Percentiles rank a stretch among this genome's conserved stretches.
Conservation (phyloP, 768 basidiomycete genomes). For the Boletus pseudo-olivaceus region DNA sequence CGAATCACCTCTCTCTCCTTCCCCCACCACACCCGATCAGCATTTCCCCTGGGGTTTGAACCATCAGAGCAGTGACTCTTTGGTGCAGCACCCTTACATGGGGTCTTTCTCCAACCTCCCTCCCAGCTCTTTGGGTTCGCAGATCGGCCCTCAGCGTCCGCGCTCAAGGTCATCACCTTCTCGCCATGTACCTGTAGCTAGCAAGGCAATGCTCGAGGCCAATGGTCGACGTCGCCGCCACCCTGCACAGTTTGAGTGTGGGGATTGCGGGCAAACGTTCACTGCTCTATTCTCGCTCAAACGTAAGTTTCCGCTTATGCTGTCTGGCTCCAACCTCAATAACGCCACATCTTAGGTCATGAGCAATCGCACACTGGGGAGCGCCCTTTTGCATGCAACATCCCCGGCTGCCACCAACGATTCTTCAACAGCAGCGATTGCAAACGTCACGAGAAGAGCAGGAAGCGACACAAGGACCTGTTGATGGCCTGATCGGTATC, state of each 20-base stretch:
- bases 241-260: conserved; percentile 18
- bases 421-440: conserved; percentile 34
- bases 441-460: conserved; percentile 33
- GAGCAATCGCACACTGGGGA: conserved; percentile 28
- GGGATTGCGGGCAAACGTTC: conserved; percentile 23
- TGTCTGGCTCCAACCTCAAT: neutral
- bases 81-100: neutral
- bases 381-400: conserved; percentile 22
- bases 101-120: neutral
- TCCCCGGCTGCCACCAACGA: conserved; percentile 26
- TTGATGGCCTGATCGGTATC: conserved; percentile 10
- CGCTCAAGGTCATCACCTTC: conserved; percentile 14
- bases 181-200: conserved; percentile 24
- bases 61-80: conserved; percentile 10
- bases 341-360: conserved; percentile 24
- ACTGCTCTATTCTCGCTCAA: conserved; percentile 32
- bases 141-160: conserved; percentile 12
- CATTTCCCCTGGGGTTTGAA: neutral
- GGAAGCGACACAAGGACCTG: conserved; percentile 28
- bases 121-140: neutral
- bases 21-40: conserved; percentile 15
- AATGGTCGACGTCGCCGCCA: conserved; percentile 31
- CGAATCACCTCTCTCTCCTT: conserved; percentile 18
- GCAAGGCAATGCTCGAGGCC: conserved; percentile 32
- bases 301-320: conserved; percentile 18